Conservation (phyloP, 495 filamentous ascomycete genomes). For the Tetracladium setigerum region DNA sequence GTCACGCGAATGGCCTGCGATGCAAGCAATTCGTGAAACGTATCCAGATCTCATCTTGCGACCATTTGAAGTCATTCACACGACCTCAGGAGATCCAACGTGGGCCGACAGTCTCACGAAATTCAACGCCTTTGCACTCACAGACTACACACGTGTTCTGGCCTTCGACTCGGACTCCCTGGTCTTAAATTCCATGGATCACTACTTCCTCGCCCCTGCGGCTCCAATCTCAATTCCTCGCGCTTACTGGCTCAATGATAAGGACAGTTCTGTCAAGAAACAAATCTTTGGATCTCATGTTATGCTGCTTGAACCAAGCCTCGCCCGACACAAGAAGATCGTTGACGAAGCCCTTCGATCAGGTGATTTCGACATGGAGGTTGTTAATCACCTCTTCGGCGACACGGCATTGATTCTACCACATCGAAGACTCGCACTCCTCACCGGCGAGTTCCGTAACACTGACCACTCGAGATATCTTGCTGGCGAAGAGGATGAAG, state of each 20-base stretch:
- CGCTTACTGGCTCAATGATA: slow-evolving; percentile 47
- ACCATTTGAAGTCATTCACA: too few species aligned
- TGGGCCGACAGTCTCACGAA: slow-evolving; percentile 46
- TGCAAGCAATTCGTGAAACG: too few species aligned
- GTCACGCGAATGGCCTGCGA: too few species aligned
- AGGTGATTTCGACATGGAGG: slow-evolving; percentile 47
- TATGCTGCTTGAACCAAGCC: slow-evolving; percentile 47
- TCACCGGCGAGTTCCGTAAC: slow-evolving; percentile 50
- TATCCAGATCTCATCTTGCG: too few species aligned
- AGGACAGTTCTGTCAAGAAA: slow-evolving; percentile 2
- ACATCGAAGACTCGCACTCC: slow-evolving; percentile 51
- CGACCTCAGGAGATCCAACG: slow-evolving; percentile 12
- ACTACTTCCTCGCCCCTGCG: slow-evolving; percentile 49
- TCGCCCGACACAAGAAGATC: slow-evolving; percentile 29
- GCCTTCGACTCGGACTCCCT: slow-evolving; percentile 50
- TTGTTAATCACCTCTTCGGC: slow-evolving; percentile 50
- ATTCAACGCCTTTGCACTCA: slow-evolving; percentile 46
- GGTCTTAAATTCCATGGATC: slow-evolving; percentile 47
- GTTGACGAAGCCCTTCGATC: slow-evolving; percentile 19
- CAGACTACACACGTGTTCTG: slow-evolving; percentile 47
- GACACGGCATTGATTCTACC: slow-evolving; percentile 54
- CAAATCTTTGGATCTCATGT: slow-evolving; percentile 40
- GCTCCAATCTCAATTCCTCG: slow-evolving; percentile 45
- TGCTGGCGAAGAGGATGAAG: slow-evolving; percentile 36
- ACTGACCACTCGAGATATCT: slow-evolving; percentile 45